Conservation (phyloP, 805 yeast genomes). For the Danielia oregonensis region DNA sequence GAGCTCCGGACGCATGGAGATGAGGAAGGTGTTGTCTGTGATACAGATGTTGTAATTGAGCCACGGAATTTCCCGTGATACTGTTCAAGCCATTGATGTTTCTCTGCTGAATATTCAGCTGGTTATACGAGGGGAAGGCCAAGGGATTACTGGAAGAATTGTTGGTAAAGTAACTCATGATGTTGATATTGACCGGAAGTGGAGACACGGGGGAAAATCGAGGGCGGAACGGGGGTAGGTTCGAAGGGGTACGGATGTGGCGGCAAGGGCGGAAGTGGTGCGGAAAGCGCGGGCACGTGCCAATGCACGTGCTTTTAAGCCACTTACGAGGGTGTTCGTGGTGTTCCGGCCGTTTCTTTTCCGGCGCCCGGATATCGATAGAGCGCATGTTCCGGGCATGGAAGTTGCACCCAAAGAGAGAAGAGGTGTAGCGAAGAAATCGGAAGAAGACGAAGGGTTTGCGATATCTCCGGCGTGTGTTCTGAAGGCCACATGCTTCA, state of each 20-base stretch:
- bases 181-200: slow-evolving; percentile 2
- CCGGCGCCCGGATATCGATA: no score
- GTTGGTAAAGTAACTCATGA: slow-evolving; percentile 18
- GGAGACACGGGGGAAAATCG: not conserved
- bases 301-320: not conserved
- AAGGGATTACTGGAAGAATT: slow-evolving; percentile 17
- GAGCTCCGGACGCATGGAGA: no score
- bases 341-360: no score
- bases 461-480: no score
- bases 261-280: not conserved
- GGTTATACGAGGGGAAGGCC: slow-evolving; percentile 22
- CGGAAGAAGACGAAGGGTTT: no score
- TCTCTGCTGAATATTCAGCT: slow-evolving; percentile 12
- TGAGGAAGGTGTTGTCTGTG: slow-evolving; percentile 5
- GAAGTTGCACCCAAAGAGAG: no score
- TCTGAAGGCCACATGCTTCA: no score
- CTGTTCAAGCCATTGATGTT: slow-evolving; percentile 7
- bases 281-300: not conserved
- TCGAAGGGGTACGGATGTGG: slow-evolving; percentile 2
- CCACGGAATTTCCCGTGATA: slow-evolving; percentile 2
- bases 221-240: slow-evolving; percentile 7
- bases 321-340: not conserved
- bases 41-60: slow-evolving; percentile 9
- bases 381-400: no score
- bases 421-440: no score